Percentiles rank a stretch among this genome's conserved stretches.
phyloP scores from a whole-genome alignment of 495 filamentous ascomycete species.

The Acidiella bohemica region DNA sequence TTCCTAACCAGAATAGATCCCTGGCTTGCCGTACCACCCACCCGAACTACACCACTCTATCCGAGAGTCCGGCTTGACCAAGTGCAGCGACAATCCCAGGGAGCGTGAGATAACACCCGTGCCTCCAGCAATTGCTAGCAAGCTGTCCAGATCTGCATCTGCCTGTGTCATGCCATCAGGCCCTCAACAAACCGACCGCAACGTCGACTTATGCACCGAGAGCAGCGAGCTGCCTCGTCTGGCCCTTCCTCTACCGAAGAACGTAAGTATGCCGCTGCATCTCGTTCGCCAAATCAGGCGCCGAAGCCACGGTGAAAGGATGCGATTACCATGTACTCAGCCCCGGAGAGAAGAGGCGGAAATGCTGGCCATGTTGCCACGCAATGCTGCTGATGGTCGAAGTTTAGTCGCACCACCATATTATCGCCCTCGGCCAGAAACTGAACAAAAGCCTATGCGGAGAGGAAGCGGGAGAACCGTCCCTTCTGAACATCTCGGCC shows the following conservation, averaged over 20 bases:
- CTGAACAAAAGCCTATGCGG: slow-evolving; percentile 36
- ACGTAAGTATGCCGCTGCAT: slow-evolving; percentile 46
- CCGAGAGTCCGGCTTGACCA: too few species aligned
- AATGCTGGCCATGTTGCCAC: slow-evolving; percentile 53
- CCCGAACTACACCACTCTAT: slow-evolving; percentile 43
- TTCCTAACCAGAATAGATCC: slow-evolving; percentile 43
- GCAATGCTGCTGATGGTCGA: slow-evolving; percentile 39
- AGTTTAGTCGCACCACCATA: slow-evolving; percentile 43
- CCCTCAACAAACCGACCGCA: too few species aligned
- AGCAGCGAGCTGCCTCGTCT: slow-evolving; percentile 41
- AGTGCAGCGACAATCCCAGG: too few species aligned
- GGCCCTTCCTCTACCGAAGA: slow-evolving; percentile 45
- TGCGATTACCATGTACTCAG: slow-evolving; percentile 53
- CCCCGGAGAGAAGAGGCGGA: slow-evolving; percentile 47
- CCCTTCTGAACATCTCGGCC: slow-evolving; percentile 2
- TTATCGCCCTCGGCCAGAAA: slow-evolving; percentile 39
- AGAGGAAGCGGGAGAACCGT: slow-evolving; percentile 29
- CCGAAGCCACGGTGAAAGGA: slow-evolving; percentile 47
- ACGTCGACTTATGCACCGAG: slow-evolving; percentile 28
- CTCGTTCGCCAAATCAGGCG: slow-evolving; percentile 29
- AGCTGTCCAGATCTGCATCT: too few species aligned
- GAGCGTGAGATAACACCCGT: slow-evolving; percentile 49
- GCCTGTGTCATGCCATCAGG: too few species aligned
- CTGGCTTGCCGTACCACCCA: slow-evolving; percentile 45
- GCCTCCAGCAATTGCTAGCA: slow-evolving; percentile 50